Evolutionary conservation across 1,284 basidiomycete species (phyloP), one percentile per base, ranked within the genome.

Genomic region (Ustilago bromivora): DNA sequence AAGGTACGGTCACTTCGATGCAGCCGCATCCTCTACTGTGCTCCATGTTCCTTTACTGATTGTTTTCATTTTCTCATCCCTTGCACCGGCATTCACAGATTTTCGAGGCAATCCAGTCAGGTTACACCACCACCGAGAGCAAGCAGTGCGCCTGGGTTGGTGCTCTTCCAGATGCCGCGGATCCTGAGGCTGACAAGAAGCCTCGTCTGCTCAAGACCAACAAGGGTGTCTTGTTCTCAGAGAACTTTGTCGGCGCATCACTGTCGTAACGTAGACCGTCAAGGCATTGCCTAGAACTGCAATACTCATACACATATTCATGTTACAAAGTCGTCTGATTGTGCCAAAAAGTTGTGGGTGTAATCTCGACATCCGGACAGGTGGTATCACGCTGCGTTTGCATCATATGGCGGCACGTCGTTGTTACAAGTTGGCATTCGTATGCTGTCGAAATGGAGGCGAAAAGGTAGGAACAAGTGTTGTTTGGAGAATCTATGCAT

Each of bases 21-120:
- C 36, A 19, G 11, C n/a, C 6, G 4, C n/a, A 12, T 13, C 11
- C 13, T 28, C 35, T 11, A 10, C 46, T 31, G 3, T 54, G 5
- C 17, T n/a, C 36, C 10, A 49, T 5, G 28, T 46, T 40, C 38
- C 10, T 35, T 58, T 23, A 43, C 58, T 60, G 35, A 59, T n/a
- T 41, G 28, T 23, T 3, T 19, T 40, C 38, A 23, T 43, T 5
- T 52, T 31, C 4, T 4, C 38, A 47, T 28, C n/a, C 54, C 36
- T 23, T 43, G 11, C 19, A 17, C 9, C 34, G 13, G 40, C 52
- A 19, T 55, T 31, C 57, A 34, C 53, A 82, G 83, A 82, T 86
- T 75, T 86, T 86, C 55, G 84, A 86, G 71, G 65, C 84, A 12
- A 86, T 86, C 57, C 84, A 86, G 77, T 83, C 84, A 15, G 73